These are phyloP conservation scores for Polytolypa hystricis DNA, from an alignment of 2,329 filamentous ascomycete species.

Conservation along the genomic window DNA sequence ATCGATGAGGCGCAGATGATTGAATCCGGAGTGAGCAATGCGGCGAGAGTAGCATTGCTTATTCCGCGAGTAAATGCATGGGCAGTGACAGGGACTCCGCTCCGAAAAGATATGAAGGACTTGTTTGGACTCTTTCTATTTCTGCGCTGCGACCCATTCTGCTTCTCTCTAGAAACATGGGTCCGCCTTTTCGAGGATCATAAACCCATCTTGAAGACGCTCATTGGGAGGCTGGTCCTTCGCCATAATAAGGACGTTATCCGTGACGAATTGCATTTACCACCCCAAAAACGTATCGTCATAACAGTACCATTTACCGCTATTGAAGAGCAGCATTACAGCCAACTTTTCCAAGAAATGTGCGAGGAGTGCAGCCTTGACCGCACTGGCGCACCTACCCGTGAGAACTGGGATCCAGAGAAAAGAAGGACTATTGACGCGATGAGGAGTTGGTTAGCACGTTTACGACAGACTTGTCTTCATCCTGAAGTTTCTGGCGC, in stretches of 20 bases:
- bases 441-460: constrained; percentile 71
- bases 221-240: constrained; percentile 64
- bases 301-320: constrained; percentile 84
- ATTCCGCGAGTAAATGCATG: constrained; percentile 81
- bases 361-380: constrained; percentile 57
- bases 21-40: constrained; percentile 74
- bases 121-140: constrained; percentile 73
- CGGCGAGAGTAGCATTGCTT: constrained; percentile 65
- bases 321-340: constrained; percentile 84
- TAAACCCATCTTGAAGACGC: constrained; percentile 51
- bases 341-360: constrained; percentile 64
- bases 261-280: constrained; percentile 65
- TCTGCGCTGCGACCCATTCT: constrained; percentile 66
- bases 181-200: constrained; percentile 51
- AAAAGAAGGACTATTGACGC: constrained; percentile 46
- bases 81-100: constrained; percentile 84
- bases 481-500: constrained; percentile 70
- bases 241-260: constrained; percentile 79
- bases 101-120: constrained; percentile 69
- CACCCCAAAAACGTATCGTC: constrained; percentile 72
- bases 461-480: constrained; percentile 70
- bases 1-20: constrained; percentile 73
- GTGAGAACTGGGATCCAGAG: constrained; percentile 54
- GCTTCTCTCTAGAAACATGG: constrained; percentile 55
- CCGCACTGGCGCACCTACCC: constrained; percentile 50